Percentiles rank a stretch among this genome's conserved stretches.
Conservation (phyloP, 345 rosid genomes). For the Geranium rotundifolium region DNA sequence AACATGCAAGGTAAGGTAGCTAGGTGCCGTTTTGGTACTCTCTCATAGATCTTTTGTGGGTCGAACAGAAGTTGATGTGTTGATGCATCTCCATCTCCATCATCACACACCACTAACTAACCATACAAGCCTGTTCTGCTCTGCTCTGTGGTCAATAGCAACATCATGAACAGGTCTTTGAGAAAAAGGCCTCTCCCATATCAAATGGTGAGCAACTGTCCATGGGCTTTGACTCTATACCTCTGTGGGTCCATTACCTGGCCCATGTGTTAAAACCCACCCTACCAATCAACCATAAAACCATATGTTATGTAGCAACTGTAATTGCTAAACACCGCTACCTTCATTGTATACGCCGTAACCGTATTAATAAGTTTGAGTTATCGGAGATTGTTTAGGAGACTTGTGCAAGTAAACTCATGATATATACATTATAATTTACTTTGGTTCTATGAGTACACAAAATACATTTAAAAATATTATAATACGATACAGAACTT, state of each 20-base stretch:
- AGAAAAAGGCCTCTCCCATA: neutral
- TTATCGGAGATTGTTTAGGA: too few species aligned
- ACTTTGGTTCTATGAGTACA: too few species aligned
- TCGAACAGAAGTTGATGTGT: neutral
- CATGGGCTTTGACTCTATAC: neutral
- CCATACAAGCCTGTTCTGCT: too few species aligned
- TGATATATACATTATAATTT: too few species aligned
- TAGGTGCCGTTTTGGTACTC: neutral
- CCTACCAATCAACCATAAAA: neutral
- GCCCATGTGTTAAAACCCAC: neutral
- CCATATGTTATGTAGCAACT: neutral
- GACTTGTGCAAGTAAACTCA: too few species aligned
- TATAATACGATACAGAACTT: too few species aligned
- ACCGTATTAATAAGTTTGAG: too few species aligned
- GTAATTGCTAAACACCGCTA: too few species aligned
- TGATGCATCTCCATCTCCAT: neutral
- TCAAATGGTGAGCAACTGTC: neutral
- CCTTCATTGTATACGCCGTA: too few species aligned
- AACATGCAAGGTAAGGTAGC: neutral
- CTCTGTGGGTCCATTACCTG: neutral
- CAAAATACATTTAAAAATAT: too few species aligned
- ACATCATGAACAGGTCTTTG: neutral
- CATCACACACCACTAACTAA: too few species aligned
- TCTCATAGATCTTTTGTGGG: neutral
- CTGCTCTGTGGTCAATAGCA: too few species aligned